phyloP scores from a whole-genome alignment of 306 rosid genomes.

The Cicer chorassanicum region DNA sequence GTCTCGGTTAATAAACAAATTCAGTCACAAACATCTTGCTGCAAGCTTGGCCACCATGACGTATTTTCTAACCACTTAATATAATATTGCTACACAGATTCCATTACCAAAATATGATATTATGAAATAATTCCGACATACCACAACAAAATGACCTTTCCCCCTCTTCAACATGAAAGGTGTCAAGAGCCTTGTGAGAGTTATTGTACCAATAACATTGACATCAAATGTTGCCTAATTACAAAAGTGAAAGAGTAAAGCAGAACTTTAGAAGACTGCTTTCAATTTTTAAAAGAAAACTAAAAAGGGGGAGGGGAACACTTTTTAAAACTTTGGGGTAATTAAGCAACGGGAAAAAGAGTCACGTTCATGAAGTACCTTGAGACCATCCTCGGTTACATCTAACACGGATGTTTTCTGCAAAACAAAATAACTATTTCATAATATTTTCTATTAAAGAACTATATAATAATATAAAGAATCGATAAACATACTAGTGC shows the following conservation, averaged over 20 bases:
- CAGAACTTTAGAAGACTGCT: constrained; percentile 42
- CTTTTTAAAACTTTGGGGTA: constrained; percentile 6
- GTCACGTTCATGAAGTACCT: constrained; percentile 58
- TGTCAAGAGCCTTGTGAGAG: constrained; percentile 79
- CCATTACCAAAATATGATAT: constrained; percentile 35
- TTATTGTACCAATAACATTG: constrained; percentile 90
- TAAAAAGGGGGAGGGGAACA: background rate
- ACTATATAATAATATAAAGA: constrained; percentile 12
- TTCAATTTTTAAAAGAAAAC: constrained; percentile 27
- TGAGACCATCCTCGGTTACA: constrained; percentile 71
- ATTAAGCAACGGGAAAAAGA: constrained; percentile 37
- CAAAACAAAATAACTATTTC: constrained; percentile 41
- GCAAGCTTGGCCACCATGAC: constrained; percentile 33
- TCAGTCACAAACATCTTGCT: constrained; percentile 33
- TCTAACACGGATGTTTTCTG: constrained; percentile 85
- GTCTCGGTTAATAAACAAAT: constrained; percentile 34
- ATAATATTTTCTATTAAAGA: constrained; percentile 1
- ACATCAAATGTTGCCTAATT: constrained; percentile 80
- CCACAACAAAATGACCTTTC: constrained; percentile 96
- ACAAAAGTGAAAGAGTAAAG: constrained; percentile 38
- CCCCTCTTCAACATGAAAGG: constrained; percentile 93
- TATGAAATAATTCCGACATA: constrained; percentile 50
- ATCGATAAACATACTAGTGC: background rate
- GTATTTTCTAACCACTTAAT: constrained; percentile 28
- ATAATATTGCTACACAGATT: constrained; percentile 30